phyloP scores from a whole-genome alignment of 148 eudicot genomes.

The Bassia scoparia region DNA sequence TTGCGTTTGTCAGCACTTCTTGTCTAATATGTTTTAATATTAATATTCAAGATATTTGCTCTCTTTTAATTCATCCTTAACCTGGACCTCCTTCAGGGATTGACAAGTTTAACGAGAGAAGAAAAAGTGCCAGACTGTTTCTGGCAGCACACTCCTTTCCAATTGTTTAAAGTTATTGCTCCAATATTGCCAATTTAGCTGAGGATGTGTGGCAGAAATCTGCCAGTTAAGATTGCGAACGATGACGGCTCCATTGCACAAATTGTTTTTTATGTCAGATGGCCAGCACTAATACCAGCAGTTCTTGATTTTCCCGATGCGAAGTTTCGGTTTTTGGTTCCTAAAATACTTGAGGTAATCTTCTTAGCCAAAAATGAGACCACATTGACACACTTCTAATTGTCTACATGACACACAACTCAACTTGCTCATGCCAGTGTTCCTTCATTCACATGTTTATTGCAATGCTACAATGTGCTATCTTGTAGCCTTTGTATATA shows the following conservation, averaged over 20 bases:
- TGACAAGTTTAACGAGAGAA: constrained; percentile 63
- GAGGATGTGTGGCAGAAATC: constrained; percentile 97
- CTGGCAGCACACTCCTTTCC: constrained; percentile 86
- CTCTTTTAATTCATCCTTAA: neutral
- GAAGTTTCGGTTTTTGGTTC: constrained; percentile 76
- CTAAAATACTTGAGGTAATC: constrained; percentile 77
- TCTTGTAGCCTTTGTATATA: too few relatives aligned
- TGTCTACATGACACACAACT: too few relatives aligned
- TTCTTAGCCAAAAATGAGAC: neutral
- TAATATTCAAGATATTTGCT: neutral
- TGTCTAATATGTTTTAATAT: too few relatives aligned
- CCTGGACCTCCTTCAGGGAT: constrained; percentile 43
- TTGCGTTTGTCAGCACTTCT: too few relatives aligned
- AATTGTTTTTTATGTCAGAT: constrained; percentile 81
- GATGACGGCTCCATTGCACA: constrained; percentile 60
- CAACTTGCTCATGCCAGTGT: too few relatives aligned
- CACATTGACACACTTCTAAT: too few relatives aligned
- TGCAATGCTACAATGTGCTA: too few relatives aligned
- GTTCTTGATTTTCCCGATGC: constrained; percentile 64
- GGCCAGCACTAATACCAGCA: constrained; percentile 66
- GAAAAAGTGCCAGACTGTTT: constrained; percentile 94
- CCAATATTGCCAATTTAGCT: constrained; percentile 93
- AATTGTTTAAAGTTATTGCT: constrained; percentile 62
- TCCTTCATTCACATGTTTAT: too few relatives aligned
- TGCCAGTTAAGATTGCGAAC: constrained; percentile 60